A percentile compares a stretch with the other conserved stretches of the same genome.
Conservation (phyloP, 768 basidiomycete species). For the Podaxis sp. region DNA sequence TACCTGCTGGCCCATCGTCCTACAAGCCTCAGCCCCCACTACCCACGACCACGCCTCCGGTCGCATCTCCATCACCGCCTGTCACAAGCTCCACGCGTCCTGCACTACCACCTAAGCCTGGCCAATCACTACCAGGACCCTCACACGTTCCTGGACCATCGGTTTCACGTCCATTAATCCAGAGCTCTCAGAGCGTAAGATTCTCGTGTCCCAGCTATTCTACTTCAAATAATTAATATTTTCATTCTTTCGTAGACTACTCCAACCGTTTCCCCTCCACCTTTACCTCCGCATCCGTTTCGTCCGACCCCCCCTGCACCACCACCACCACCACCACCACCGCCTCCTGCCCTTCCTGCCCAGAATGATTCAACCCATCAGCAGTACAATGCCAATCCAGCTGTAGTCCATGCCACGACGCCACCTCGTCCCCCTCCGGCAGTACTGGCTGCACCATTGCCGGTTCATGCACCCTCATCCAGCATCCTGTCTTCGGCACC, state of each 20-base stretch:
- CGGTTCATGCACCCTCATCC: not conserved
- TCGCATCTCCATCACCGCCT: not conserved
- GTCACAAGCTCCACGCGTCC: not conserved
- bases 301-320: slow-evolving; percentile 5
- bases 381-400: not conserved
- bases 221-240: not conserved
- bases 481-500: slow-evolving; percentile 5
- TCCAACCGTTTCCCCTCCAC: slow-evolving; percentile 3
- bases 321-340: slow-evolving; percentile 9
- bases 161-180: not conserved
- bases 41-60: slow-evolving; percentile 9
- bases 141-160: slow-evolving; percentile 11
- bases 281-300: slow-evolving; percentile 1
- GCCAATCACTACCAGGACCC: slow-evolving; percentile 23
- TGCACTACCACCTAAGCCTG: slow-evolving; percentile 25
- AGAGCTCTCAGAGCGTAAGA: not conserved
- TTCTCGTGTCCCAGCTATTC: not conserved
- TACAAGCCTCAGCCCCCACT: slow-evolving; percentile 6
- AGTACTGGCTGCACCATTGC: not conserved
- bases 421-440: slow-evolving; percentile 8
- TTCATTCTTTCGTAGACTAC: not conserved
- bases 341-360: not conserved
- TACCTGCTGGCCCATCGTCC: not conserved
- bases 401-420: not conserved
- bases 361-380: not conserved